Conservation (phyloP, 228 moss, liverwort and hornwort species). For the Sphagnum fallax region DNA sequence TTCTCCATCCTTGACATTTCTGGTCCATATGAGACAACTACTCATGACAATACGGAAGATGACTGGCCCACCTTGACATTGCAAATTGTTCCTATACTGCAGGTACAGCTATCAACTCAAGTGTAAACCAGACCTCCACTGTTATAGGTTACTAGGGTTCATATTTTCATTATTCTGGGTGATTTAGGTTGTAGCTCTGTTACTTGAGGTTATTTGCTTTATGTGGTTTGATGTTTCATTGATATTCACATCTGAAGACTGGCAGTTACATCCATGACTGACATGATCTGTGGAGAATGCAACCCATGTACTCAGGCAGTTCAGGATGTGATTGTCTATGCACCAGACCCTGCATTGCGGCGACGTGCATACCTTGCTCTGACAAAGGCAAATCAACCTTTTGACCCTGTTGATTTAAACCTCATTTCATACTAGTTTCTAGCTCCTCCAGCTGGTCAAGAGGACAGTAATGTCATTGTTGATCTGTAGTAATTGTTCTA, state of each 20-base stretch:
- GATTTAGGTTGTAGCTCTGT: not conserved
- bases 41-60: constrained; percentile 27
- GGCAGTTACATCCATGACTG: too few species aligned
- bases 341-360: constrained; percentile 23
- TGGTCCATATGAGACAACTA: constrained; percentile 18
- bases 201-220: not conserved
- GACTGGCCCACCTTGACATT: constrained; percentile 17
- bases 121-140: not conserved
- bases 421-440: not conserved
- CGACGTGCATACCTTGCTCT: constrained; percentile 23
- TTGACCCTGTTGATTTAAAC: not conserved
- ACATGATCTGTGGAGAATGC: too few species aligned
- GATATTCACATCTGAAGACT: too few species aligned
- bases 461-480: too few species aligned
- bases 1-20: constrained; percentile 27
- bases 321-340: constrained; percentile 42
- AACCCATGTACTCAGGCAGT: constrained; percentile 16
- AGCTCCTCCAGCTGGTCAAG: too few species aligned
- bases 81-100: constrained; percentile 33
- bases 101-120: constrained; percentile 19
- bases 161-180: too few species aligned
- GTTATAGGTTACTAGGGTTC: too few species aligned
- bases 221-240: too few species aligned
- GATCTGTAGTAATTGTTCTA: too few species aligned
- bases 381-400: constrained; percentile 21